A percentile compares a stretch with the other conserved stretches of the same genome.
phyloP scores from a whole-genome alignment of 2,329 filamentous ascomycete genomes.

The Curvularia sp. region DNA sequence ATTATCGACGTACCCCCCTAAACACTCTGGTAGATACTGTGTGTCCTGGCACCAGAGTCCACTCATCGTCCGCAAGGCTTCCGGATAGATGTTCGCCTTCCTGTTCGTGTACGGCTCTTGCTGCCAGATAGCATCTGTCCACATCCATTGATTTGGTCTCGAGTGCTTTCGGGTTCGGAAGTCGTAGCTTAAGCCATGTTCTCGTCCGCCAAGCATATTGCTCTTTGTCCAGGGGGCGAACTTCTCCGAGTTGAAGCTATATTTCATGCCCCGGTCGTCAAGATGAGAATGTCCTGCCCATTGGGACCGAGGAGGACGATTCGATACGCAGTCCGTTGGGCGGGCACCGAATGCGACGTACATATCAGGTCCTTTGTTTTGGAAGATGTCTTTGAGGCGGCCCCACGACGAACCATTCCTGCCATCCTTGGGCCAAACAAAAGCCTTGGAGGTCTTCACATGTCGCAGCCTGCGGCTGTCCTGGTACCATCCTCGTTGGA shows the following conservation, averaged over 20 bases:
- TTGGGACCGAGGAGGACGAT: constrained; percentile 46
- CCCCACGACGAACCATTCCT: constrained; percentile 47
- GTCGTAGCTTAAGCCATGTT: constrained; percentile 42
- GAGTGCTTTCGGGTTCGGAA: constrained; percentile 46
- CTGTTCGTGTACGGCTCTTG: constrained; percentile 28
- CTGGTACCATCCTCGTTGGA: constrained; percentile 37
- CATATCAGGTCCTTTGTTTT: constrained; percentile 55
- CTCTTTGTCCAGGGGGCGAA: constrained; percentile 28
- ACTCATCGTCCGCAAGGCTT: constrained; percentile 33
- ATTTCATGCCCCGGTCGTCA: constrained; percentile 28
- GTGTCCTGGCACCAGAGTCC: constrained; percentile 39
- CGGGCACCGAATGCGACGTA: constrained; percentile 52
- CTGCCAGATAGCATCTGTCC: constrained; percentile 46
- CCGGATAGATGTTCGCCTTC: constrained; percentile 26
- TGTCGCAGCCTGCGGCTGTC: constrained; percentile 25
- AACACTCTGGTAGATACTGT: constrained; percentile 20
- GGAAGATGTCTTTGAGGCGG: constrained; percentile 53
- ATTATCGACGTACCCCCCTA: constrained; percentile 10
- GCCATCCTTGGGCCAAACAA: constrained; percentile 56
- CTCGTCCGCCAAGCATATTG: constrained; percentile 25
- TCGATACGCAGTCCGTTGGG: constrained; percentile 47
- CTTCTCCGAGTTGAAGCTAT: constrained; percentile 21
- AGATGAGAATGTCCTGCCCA: constrained; percentile 49
- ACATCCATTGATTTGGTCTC: constrained; percentile 32
- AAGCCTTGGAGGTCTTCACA: constrained; percentile 50